Percentiles rank a stretch among this genome's conserved stretches.
Conservation (phyloP, 441 rosid species). For the Euphorbia celastroides region DNA sequence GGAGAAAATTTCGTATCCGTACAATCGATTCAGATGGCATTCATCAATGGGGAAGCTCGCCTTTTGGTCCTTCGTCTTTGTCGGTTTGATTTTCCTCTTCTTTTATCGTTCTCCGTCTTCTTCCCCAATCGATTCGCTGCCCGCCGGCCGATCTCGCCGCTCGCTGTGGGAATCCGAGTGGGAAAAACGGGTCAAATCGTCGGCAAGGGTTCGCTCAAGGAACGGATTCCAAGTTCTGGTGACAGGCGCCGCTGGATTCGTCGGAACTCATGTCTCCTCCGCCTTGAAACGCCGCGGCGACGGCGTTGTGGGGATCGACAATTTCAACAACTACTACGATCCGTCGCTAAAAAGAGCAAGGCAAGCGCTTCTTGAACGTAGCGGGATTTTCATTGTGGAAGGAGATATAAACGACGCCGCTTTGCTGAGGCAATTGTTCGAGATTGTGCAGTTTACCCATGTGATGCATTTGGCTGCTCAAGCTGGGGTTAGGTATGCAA, state of each 20-base stretch:
- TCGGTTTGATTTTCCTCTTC: conserved; percentile 65
- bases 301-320: conserved; percentile 84
- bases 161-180: conserved; percentile 65
- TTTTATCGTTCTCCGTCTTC: conserved; percentile 73
- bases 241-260: conserved; percentile 98
- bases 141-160: conserved; percentile 67
- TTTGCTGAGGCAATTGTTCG: conserved; percentile 67
- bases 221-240: conserved; percentile 74
- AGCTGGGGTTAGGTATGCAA: conserved; percentile 97
- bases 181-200: conserved; percentile 66
- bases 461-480: conserved; percentile 98
- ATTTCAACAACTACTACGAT: conserved; percentile 91
- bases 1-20: conserved; percentile 66
- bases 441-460: conserved; percentile 74
- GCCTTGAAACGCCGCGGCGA: conserved; percentile 91
- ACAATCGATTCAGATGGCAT: conserved; percentile 58
- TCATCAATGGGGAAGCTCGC: conserved; percentile 61
- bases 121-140: conserved; percentile 8
- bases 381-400: conserved; percentile 72
- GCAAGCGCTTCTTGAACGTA: conserved; percentile 69
- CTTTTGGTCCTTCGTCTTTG: conserved; percentile 71
- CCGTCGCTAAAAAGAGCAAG: conserved; percentile 80
- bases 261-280: conserved; percentile 86
- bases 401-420: conserved; percentile 87
- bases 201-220: conserved; percentile 62